A percentile compares a stretch with the other conserved stretches of the same genome.
Conservation (phyloP, 352 stramenopile species). For the Phytophthora hybrid region DNA sequence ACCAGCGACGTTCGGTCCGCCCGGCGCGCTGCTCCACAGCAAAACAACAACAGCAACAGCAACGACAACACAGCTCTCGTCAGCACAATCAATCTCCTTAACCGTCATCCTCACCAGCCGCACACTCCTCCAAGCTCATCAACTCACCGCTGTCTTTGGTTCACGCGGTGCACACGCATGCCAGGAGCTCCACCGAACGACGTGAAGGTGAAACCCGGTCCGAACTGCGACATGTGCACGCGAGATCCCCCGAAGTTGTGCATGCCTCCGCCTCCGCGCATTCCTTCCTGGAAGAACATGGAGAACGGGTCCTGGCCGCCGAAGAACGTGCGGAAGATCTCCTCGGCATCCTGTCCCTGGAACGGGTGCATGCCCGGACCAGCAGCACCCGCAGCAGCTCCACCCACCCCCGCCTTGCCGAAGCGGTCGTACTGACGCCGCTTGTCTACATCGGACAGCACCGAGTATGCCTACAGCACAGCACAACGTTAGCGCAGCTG, state of each 20-base stretch:
- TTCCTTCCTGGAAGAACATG: slow-evolving; percentile 85
- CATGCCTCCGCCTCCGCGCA: slow-evolving; percentile 54
- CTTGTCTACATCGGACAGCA: slow-evolving; percentile 92
- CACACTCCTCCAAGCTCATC: neutral
- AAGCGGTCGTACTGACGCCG: slow-evolving; percentile 92
- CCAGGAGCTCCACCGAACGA: slow-evolving; percentile 68
- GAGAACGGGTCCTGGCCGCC: slow-evolving; percentile 84
- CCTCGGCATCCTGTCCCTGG: slow-evolving; percentile 79
- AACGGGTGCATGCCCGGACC: slow-evolving; percentile 59
- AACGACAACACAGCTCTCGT: slow-evolving; percentile 5
- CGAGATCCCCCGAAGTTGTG: slow-evolving; percentile 58
- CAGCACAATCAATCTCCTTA: slow-evolving; percentile 1
- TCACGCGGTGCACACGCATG: slow-evolving; percentile 59
- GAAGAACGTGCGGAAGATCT: slow-evolving; percentile 88
- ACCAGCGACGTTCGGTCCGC: slow-evolving; percentile 30
- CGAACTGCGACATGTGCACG: slow-evolving; percentile 85
- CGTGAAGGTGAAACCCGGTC: slow-evolving; percentile 80
- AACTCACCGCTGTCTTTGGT: slow-evolving; percentile 62
- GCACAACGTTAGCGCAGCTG: neutral
- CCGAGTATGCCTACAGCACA: slow-evolving; percentile 83
- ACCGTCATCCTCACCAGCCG: neutral
- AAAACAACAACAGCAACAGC: neutral
- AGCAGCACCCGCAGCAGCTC: slow-evolving; percentile 40
- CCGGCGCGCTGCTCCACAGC: slow-evolving; percentile 41
- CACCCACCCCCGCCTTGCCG: slow-evolving; percentile 78